Base-by-base conservation (phyloP, 352 stramenopile species). In the Sclerospora graminicola region DNA sequence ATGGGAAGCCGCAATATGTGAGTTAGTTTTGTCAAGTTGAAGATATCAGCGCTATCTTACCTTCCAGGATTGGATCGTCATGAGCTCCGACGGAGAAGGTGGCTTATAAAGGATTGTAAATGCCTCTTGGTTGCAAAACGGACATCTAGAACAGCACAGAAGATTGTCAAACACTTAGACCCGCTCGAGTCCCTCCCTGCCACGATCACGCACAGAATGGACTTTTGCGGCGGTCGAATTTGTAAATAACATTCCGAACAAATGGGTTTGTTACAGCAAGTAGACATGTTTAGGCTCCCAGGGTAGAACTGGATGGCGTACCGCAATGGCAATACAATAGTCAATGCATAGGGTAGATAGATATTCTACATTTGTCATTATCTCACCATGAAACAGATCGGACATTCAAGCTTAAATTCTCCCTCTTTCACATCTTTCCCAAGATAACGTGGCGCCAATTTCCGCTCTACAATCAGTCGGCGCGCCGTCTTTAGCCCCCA, bases 321-420 rank as follows among this genome's bases (percentile, higher is more conserved):
- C 30, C 1, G 40, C 10, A 51, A 37, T 26, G 33, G 7, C 5
- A 36, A 30, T 16, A 24, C 23, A 43, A 51, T 41, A 48, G 44
- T 57, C 4, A 15, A 3, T n/a, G n/a, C n/a, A n/a, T n/a, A n/a
- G n/a, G n/a, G 10, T 9, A 18, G 8, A 16, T 11, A 3, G 19
- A 7, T 41, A 7, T 35, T 8, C 24, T 46, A 20, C 28, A 21
- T 23, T 35, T 31, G 8, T 27, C 18, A 7, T 10, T 13, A 15
- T 13, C 41, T 45, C 27, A 75, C 68, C 76, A 90, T 84, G 28
- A 90, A 88, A 49, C 79, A 91, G 45, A 91, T 91, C 28, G 79
- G 79, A 39, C 79, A 91, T 36, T 91, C 79, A 23, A 84, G 63
- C 21, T 60, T 67, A 55, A 84, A 88, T 29, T 42, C 66, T 37